Percentiles rank a stretch among this genome's conserved stretches.
These are phyloP conservation scores for Coix lacrymajobi DNA, from an alignment of 176 grass and related monocot species.

Conservation along the genomic window DNA sequence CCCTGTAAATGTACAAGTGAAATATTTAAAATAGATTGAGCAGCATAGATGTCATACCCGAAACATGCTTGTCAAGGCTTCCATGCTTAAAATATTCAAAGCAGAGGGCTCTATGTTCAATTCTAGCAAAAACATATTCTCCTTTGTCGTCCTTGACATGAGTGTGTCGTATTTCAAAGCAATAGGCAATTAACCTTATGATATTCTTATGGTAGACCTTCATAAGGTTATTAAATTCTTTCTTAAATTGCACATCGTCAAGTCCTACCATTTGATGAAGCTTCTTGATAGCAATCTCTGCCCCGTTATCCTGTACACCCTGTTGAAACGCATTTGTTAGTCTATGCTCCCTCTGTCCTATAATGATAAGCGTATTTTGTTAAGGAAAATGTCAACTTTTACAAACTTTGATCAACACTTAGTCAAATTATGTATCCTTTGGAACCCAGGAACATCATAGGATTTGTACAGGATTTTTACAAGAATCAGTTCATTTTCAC, in stretches of 20 bases:
- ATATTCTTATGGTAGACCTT: not conserved
- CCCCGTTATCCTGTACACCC: not conserved
- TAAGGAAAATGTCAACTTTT: too few species aligned
- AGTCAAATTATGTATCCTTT: too few species aligned
- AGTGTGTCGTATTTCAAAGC: not conserved
- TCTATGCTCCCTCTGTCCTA: too few species aligned
- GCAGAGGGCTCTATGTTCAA: not conserved
- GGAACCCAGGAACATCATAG: too few species aligned
- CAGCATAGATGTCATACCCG: not conserved
- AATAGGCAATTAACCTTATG: not conserved
- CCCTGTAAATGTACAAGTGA: not conserved
- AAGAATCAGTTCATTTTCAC: too few species aligned
- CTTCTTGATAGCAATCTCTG: not conserved
- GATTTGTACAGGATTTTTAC: too few species aligned
- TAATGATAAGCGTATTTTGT: too few species aligned
- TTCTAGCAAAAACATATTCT: not conserved
- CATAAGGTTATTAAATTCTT: not conserved
- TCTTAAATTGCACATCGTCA: not conserved
- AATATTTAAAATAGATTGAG: not conserved
- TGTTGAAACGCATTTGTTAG: not conserved
- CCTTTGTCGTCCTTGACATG: not conserved
- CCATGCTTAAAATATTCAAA: not conserved
- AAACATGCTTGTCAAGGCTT: not conserved
- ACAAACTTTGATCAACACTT: too few species aligned
- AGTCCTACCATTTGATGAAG: not conserved